Evolutionary conservation across 345 rosid species (phyloP).

Genomic region (Diplotaxis tenuifolia): DNA sequence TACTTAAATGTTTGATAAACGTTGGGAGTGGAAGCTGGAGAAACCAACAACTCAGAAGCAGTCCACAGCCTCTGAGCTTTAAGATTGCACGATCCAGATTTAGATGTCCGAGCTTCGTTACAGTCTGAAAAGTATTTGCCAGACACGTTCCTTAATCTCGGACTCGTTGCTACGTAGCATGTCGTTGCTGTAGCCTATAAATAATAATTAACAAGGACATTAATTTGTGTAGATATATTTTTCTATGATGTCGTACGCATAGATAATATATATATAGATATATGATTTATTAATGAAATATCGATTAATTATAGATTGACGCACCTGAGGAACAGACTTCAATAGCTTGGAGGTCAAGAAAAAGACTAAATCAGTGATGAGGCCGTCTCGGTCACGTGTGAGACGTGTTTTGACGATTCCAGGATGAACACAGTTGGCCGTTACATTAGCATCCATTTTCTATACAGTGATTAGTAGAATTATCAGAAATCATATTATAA

Average conservation of each 20-base stretch:
- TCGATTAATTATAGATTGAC: not conserved
- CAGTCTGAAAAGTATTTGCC: slow-evolving; percentile 90
- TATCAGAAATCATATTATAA: not conserved
- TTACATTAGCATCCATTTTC: slow-evolving; percentile 78
- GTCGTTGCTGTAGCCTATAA: slow-evolving; percentile 88
- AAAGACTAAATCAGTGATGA: slow-evolving; percentile 69
- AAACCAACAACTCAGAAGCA: slow-evolving; percentile 69
- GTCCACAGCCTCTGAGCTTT: slow-evolving; percentile 78
- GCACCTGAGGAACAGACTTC: slow-evolving; percentile 88
- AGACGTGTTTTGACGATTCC: slow-evolving; percentile 90
- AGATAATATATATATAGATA: not conserved
- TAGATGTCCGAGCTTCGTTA: slow-evolving; percentile 71
- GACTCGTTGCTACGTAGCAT: slow-evolving; percentile 76
- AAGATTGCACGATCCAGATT: slow-evolving; percentile 50
- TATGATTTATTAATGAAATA: not conserved
- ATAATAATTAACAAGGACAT: not conserved
- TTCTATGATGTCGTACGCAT: not conserved
- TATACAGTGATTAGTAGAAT: slow-evolving; percentile 28
- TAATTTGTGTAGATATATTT: too few relatives aligned
- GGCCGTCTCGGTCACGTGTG: slow-evolving; percentile 87
- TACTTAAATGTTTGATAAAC: not conserved
- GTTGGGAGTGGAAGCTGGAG: slow-evolving; percentile 41
- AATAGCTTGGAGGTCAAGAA: slow-evolving; percentile 78
- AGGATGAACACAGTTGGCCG: slow-evolving; percentile 88
- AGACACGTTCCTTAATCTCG: slow-evolving; percentile 47